A percentile compares a stretch with the other conserved stretches of the same genome.
These are phyloP conservation scores for Geoglossum cookeanum DNA, from an alignment of 2,329 filamentous ascomycete species.

Conservation along the genomic window DNA sequence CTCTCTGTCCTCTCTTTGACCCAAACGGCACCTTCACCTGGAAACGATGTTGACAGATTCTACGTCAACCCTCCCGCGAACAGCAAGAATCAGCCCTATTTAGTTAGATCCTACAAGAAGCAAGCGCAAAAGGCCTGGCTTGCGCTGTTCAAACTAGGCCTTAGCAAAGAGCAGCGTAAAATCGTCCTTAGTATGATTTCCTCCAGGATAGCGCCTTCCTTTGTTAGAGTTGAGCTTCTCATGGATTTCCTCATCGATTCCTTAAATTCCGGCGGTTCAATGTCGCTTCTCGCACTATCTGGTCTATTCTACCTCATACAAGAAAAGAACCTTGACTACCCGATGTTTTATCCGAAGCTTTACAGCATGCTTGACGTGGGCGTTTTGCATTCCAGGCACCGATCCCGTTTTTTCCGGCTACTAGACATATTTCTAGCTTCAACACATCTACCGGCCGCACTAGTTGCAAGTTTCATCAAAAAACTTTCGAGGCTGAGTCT, in stretches of 20 bases:
- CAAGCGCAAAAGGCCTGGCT: constrained; percentile 78
- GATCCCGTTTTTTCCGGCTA: constrained; percentile 81
- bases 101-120: constrained; percentile 52
- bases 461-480: constrained; percentile 95
- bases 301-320: constrained; percentile 91
- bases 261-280: constrained; percentile 71
- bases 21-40: constrained; percentile 48
- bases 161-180: constrained; percentile 61
- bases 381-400: constrained; percentile 82
- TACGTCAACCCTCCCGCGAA: constrained; percentile 46
- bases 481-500: constrained; percentile 67
- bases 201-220: constrained; percentile 70
- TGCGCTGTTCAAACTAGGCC: constrained; percentile 46
- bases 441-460: constrained; percentile 72
- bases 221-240: constrained; percentile 67
- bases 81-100: constrained; percentile 45
- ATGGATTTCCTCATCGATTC: constrained; percentile 96
- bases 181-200: constrained; percentile 56
- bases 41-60: constrained; percentile 48
- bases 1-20: constrained; percentile 28
- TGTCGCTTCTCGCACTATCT: constrained; percentile 70
- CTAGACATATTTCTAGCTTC: constrained; percentile 80
- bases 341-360: constrained; percentile 79
- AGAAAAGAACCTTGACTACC: constrained; percentile 88
- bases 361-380: constrained; percentile 79